Conservation (phyloP, 2,329 filamentous ascomycete genomes). For the Lachnellula suecica region DNA sequence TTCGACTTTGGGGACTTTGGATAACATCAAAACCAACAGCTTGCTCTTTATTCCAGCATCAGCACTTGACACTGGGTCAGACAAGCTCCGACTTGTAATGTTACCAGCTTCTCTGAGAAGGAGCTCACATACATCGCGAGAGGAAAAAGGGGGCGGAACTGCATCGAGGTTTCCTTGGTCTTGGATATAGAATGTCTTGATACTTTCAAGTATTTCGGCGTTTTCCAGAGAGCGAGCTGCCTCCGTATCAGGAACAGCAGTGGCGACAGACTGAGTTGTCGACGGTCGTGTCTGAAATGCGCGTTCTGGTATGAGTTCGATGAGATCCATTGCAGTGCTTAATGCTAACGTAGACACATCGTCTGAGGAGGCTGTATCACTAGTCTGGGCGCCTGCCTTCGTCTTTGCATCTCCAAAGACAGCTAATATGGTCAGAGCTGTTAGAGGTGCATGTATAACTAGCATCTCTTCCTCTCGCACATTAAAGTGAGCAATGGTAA, state of each 20-base stretch:
- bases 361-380: conserved; percentile 18
- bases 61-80: conserved; percentile 38
- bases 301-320: conserved; percentile 64
- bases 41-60: conserved; percentile 58
- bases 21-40: conserved; percentile 56
- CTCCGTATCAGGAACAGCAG: conserved; percentile 27
- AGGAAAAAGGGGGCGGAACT: conserved; percentile 56
- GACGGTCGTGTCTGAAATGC: conserved; percentile 49
- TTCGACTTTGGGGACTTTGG: conserved; percentile 48
- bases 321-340: conserved; percentile 53
- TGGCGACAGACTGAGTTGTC: conserved; percentile 24
- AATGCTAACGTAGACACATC: conserved; percentile 36
- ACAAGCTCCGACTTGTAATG: conserved; percentile 49
- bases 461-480: conserved; percentile 96
- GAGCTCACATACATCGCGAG: conserved; percentile 56
- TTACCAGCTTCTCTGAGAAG: conserved; percentile 60
- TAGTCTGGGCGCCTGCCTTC: conserved; percentile 30
- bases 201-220: conserved; percentile 56
- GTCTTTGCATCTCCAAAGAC: conserved; percentile 58
- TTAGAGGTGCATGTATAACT: conserved; percentile 76
- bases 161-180: conserved; percentile 70
- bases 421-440: conserved; percentile 59
- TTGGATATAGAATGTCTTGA: conserved; percentile 66
- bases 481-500: conserved; percentile 87
- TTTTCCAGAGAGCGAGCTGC: conserved; percentile 37